These are phyloP conservation scores for Linanthus parryae DNA, from an alignment of 148 eudicot species.

Conservation along the genomic window DNA sequence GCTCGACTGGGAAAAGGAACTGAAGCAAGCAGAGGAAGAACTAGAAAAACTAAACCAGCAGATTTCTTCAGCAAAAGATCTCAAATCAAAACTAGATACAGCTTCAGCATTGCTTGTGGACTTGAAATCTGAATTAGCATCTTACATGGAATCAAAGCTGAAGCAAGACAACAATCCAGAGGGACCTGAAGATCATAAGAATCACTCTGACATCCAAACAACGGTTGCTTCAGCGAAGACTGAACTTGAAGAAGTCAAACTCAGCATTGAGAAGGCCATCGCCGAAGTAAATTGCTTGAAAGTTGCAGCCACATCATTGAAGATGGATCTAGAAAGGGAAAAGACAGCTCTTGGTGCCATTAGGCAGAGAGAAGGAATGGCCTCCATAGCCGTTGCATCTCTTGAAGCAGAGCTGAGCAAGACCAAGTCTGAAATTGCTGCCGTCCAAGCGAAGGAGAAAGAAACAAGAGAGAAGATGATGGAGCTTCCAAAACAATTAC, in stretches of 20 bases:
- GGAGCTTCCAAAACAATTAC: constrained; percentile 65
- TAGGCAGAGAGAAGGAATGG: constrained; percentile 89
- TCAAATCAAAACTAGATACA: constrained; percentile 54
- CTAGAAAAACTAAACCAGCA: constrained; percentile 50
- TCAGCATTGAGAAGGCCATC: constrained; percentile 57
- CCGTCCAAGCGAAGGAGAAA: constrained; percentile 53
- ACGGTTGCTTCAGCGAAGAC: constrained; percentile 44
- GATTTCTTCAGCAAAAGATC: constrained; percentile 59
- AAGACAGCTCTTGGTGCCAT: constrained; percentile 45
- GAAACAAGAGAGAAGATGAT: constrained; percentile 66
- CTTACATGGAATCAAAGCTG: constrained; percentile 78
- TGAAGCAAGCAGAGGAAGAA: constrained; percentile 83
- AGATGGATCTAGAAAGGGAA: constrained; percentile 66
- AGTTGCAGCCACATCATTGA: constrained; percentile 57
- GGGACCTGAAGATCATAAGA: constrained; percentile 27
- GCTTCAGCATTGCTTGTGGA: constrained; percentile 51
- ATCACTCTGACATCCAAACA: constrained; percentile 48
- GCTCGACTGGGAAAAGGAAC: constrained; percentile 72
- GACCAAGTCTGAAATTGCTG: constrained; percentile 58
- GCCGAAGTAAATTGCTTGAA: constrained; percentile 61
- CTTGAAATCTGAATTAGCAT: constrained; percentile 75
- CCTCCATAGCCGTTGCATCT: constrained; percentile 65
- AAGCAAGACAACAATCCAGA: constrained; percentile 32
- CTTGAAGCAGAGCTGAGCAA: constrained; percentile 77
- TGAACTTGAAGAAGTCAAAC: constrained; percentile 72